Evolutionary conservation across 805 yeast genomes (phyloP).

Genomic region (Candida sonorensis): DNA sequence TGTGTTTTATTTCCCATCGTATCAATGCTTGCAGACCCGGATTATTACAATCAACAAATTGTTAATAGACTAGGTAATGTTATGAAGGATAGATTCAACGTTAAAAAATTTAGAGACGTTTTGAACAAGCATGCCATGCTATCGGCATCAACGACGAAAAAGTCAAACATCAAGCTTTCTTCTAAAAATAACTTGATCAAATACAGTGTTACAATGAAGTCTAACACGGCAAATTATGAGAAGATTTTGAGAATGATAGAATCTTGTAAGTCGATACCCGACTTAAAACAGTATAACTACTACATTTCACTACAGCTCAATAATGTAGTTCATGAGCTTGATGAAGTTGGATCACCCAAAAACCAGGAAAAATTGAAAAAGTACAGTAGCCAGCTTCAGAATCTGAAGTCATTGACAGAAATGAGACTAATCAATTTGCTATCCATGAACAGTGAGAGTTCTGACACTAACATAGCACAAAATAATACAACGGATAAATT

Average conservation of each 20-base stretch:
- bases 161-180: slow-evolving; percentile 1
- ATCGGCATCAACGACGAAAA: neutral
- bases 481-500: too few relatives aligned
- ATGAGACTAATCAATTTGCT: slow-evolving; percentile 11
- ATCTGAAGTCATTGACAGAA: slow-evolving; percentile 17
- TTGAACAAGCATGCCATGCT: slow-evolving; percentile 53
- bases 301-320: slow-evolving; percentile 41
- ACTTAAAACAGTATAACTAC: slow-evolving; percentile 42
- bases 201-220: slow-evolving; percentile 30
- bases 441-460: neutral
- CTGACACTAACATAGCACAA: too few relatives aligned
- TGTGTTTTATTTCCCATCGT: slow-evolving; percentile 48
- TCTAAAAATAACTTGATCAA: slow-evolving; percentile 21
- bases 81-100: slow-evolving; percentile 68
- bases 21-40: slow-evolving; percentile 58
- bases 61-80: slow-evolving; percentile 54
- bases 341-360: slow-evolving; percentile 12
- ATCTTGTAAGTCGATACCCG: slow-evolving; percentile 29
- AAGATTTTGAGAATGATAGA: slow-evolving; percentile 31
- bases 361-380: slow-evolving; percentile 6
- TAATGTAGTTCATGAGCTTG: slow-evolving; percentile 29
- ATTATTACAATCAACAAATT: slow-evolving; percentile 65
- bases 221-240: slow-evolving; percentile 35
- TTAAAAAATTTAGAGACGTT: slow-evolving; percentile 62
- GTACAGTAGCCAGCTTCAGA: slow-evolving; percentile 16